Evolutionary conservation across 2,329 filamentous ascomycete genomes (phyloP), one percentile per base, ranked within the genome.

Genomic region (Colletotrichum camelliae): DNA sequence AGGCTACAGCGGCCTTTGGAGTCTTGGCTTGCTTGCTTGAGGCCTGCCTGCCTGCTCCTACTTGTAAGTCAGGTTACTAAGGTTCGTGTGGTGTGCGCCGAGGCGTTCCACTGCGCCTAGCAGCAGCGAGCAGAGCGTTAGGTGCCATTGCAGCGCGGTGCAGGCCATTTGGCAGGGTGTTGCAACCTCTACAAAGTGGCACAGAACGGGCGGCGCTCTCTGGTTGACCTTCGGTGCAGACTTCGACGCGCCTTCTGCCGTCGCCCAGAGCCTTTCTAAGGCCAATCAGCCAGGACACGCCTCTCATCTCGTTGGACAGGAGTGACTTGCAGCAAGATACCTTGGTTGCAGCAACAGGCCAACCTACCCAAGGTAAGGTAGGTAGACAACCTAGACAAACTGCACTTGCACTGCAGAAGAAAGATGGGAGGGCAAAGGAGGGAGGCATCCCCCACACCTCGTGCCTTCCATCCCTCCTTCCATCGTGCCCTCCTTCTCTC

Each of bases 161-260:
- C 72, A 75, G 67, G 48, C 43, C 43, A 52, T 52, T 52, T 21
- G 5, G 43, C 43, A 52, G 33, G n/a, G 67, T 39, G 29, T 37
- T 31, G 72, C 73, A 72, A 27, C 68, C 68, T 52, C 60, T 75
- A 29, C 67, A 24, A 29, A 21, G 48, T 55, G n/a, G 37, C 33
- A 67, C 43, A 27, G 61, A 61, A 33, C 69, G 21, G 73, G 31
- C 73, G 73, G 73, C 73, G 70, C 64, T 62, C n/a, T 58, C n/a
- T 58, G 52, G 57, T 33, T 61, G 73, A 75, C 37, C 73, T 75
- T 75, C 73, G 58, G 33, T 75, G 73, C 73, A 75, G 73, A 62
- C 69, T 75, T 75, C 73, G 73, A 75, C 73, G 57, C 73, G 64
- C 57, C 73, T 75, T 75, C 73, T 75, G 69, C 73, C 73, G 43